Percentiles rank a stretch among this genome's conserved stretches.
These are phyloP conservation scores for Fusarium nurragi DNA, from an alignment of 2,329 filamentous ascomycete species.

Conservation along the genomic window DNA sequence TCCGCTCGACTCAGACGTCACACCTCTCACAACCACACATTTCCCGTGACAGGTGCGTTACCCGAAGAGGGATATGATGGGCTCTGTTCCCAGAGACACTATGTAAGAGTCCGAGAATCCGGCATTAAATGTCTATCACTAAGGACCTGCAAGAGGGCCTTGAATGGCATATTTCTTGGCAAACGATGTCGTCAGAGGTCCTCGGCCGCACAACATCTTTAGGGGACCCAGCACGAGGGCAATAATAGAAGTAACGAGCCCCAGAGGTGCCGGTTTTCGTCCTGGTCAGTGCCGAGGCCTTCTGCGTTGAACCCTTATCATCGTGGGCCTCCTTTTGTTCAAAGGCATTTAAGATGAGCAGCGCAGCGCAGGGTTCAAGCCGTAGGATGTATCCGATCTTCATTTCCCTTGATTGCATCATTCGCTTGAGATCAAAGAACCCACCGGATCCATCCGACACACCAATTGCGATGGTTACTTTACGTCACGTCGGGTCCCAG, in stretches of 20 bases:
- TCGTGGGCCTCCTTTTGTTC: not conserved
- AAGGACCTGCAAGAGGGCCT: constrained; percentile 2
- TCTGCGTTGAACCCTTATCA: not conserved
- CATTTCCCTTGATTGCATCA: constrained; percentile 21
- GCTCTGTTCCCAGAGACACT: not conserved
- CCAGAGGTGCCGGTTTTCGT: constrained; percentile 21
- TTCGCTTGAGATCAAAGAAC: not conserved
- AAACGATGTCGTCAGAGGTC: constrained; percentile 27
- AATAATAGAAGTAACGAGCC: not conserved
- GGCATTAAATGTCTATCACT: not conserved
- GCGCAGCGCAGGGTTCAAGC: not conserved
- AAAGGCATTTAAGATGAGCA: not conserved
- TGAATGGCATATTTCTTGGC: constrained; percentile 14
- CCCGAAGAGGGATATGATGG: constrained; percentile 2
- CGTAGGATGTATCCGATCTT: constrained; percentile 21
- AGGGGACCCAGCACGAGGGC: not conserved
- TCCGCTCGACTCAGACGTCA: no score
- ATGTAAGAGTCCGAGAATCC: not conserved
- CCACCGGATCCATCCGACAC: constrained; percentile 18
- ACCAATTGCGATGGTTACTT: constrained; percentile 8
- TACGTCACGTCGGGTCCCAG: constrained; percentile 16
- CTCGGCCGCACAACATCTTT: constrained; percentile 15
- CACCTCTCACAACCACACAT: constrained; percentile 11
- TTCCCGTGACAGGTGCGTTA: constrained; percentile 8
- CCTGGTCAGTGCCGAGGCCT: constrained; percentile 12